Evolutionary conservation across 768 basidiomycete genomes (phyloP).

Genomic region (Tricholoma furcatifolium): DNA sequence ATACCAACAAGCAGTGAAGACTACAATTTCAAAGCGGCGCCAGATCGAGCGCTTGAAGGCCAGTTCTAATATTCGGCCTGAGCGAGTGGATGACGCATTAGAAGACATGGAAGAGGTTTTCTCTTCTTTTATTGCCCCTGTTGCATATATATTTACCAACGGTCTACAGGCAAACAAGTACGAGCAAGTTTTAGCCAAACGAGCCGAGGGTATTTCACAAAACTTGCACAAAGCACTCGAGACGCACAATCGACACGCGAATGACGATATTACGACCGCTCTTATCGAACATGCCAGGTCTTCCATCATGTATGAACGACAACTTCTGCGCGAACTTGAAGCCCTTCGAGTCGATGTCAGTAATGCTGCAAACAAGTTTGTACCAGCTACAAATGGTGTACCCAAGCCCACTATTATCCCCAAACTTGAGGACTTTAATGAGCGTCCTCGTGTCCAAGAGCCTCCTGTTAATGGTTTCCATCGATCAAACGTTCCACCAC

Average conservation of each 20-base stretch:
- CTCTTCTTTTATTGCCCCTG: not conserved
- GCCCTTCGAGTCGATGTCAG: slow-evolving; percentile 74
- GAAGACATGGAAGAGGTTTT: slow-evolving; percentile 90
- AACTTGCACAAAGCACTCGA: slow-evolving; percentile 87
- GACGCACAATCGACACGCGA: slow-evolving; percentile 81
- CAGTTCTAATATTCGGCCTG: slow-evolving; percentile 81
- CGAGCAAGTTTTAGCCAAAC: slow-evolving; percentile 78
- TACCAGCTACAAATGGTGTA: slow-evolving; percentile 44
- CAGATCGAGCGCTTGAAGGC: slow-evolving; percentile 88
- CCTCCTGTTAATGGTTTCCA: slow-evolving; percentile 33
- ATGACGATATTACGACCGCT: slow-evolving; percentile 88
- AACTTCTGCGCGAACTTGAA: slow-evolving; percentile 85
- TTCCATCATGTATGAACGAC: slow-evolving; percentile 88
- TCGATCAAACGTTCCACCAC: slow-evolving; percentile 32
- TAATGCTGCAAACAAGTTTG: slow-evolving; percentile 61
- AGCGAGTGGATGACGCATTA: slow-evolving; percentile 86
- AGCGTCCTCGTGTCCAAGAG: slow-evolving; percentile 27
- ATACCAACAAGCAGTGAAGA: slow-evolving; percentile 90
- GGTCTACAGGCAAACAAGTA: slow-evolving; percentile 78
- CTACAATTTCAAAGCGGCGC: slow-evolving; percentile 88
- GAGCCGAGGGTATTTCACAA: slow-evolving; percentile 92
- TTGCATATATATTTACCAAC: not conserved
- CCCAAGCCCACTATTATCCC: slow-evolving; percentile 64
- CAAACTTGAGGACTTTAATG: slow-evolving; percentile 60
- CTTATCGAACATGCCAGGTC: slow-evolving; percentile 92